These are phyloP conservation scores for Hylodesmum podocarpum DNA, from an alignment of 306 rosid genomes.

Conservation along the genomic window DNA sequence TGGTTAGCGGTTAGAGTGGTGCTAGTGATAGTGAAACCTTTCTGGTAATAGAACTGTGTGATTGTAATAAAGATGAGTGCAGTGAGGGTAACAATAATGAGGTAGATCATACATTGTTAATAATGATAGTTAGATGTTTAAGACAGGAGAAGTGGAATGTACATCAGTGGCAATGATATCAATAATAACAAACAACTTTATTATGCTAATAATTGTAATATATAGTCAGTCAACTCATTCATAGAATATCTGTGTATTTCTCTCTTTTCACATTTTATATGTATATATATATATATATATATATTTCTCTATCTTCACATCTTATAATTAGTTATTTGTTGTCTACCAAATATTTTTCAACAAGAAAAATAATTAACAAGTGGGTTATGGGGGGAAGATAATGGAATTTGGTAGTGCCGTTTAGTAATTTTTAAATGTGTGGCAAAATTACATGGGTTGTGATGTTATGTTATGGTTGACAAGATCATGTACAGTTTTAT, in stretches of 20 bases:
- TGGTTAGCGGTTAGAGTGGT: slow-evolving; percentile 27
- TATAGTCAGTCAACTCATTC: no score
- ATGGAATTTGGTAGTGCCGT: slow-evolving; percentile 23
- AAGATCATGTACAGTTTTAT: neutral
- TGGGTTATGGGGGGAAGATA: neutral
- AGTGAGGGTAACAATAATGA: slow-evolving; percentile 24
- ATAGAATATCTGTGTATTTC: no score
- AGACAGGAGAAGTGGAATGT: neutral
- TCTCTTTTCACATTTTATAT: no score
- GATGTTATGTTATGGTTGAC: neutral
- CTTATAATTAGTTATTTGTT: no score
- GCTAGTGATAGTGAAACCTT: slow-evolving; percentile 24
- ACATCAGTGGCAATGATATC: neutral
- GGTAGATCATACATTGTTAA: slow-evolving; percentile 5
- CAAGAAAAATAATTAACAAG: no score
- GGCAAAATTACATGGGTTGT: neutral
- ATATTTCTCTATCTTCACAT: no score
- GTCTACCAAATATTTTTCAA: no score
- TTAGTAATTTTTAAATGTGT: neutral
- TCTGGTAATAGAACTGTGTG: neutral
- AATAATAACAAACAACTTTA: no score
- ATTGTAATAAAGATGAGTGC: slow-evolving; percentile 33
- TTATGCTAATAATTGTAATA: no score
- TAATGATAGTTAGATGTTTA: slow-evolving; percentile 11
- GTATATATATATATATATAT: no score